phyloP scores from a whole-genome alignment of 306 rosid species.

The Hippophae rhamnoides region DNA sequence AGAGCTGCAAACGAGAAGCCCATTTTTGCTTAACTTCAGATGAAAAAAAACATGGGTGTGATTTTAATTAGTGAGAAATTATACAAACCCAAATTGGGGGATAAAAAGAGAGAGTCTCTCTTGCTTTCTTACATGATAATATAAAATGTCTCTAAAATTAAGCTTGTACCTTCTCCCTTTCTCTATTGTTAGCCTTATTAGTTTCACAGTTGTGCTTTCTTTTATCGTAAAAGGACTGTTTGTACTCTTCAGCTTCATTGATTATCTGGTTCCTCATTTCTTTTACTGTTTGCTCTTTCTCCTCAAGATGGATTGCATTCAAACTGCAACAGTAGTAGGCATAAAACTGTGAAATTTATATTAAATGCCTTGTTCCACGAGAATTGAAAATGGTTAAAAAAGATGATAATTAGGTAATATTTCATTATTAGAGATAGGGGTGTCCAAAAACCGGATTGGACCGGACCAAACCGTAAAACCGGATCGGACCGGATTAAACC shows the following conservation, averaged over 20 bases:
- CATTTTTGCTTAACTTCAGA: slow-evolving; percentile 5
- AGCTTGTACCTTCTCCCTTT: slow-evolving; percentile 65
- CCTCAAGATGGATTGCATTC: slow-evolving; percentile 71
- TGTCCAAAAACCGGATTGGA: no score
- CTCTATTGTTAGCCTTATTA: slow-evolving; percentile 58
- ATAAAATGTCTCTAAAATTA: not conserved
- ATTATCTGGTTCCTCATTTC: slow-evolving; percentile 84
- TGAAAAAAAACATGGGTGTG: slow-evolving; percentile 11
- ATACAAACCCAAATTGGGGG: not conserved
- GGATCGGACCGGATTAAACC: no score
- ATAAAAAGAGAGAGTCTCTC: not conserved
- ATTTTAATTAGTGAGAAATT: not conserved
- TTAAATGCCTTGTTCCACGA: no score
- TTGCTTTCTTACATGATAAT: no score
- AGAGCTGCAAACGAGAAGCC: slow-evolving; percentile 34
- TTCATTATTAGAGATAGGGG: no score
- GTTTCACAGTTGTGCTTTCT: slow-evolving; percentile 65
- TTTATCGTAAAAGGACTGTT: slow-evolving; percentile 62
- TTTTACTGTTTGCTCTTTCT: slow-evolving; percentile 68
- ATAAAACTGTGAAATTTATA: not conserved
- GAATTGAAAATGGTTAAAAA: not conserved
- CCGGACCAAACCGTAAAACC: no score
- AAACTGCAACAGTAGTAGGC: slow-evolving; percentile 34
- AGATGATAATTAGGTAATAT: not conserved
- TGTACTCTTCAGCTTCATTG: slow-evolving; percentile 84